Base-by-base conservation (phyloP, 108 stramenopile genomes). In the Bacterosira constricta region DNA sequence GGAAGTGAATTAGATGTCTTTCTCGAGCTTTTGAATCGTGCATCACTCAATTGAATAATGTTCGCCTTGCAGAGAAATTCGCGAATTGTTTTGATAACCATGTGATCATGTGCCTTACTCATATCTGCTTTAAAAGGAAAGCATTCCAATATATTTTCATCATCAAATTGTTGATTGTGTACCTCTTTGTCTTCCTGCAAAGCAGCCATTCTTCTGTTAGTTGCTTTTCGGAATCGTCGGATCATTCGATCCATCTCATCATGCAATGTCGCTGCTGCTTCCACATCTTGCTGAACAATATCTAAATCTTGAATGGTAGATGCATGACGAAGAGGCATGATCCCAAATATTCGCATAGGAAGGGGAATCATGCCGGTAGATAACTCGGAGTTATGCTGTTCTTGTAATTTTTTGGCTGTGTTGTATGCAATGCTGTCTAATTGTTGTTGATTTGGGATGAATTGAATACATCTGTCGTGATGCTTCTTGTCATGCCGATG, bases 241-340 rank as follows among this genome's bases (percentile, higher is more conserved):
- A 90, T 59, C 90, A 95, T 88, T 18, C 68, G 75, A 25, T 90
- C 85, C 55, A 77, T 85, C 75, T 94, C 90, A 7, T 82, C 63
- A 59, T 86, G 82, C 27, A 90, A 71, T 25, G 47, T 51, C 20
- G 78, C 21, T 34, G 73, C 45, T 7, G 64, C 39, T 58, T 86
- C 79, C 32, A 83, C 38, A 30, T 73, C 63, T n/a, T 42, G n/a
- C 66, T 91, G 89, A 30, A 88, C 90, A 56, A 77, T 77, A 27
- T 61, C 49, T 36, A 90, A 82, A 45, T 75, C 86, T 11, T 91
- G 69, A 27, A 90, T 63, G 9, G 73, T 89, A 34, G 86, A 68
- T 9, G 85, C 79, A 68, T 95, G 94, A 8, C 94, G 88, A 60
- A 80, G 89, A 10, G 94, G 94, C 89, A 95, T 90, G 45, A 92